Conservation (phyloP, 257 asterid genomes). For the Solanum clarkiae region DNA sequence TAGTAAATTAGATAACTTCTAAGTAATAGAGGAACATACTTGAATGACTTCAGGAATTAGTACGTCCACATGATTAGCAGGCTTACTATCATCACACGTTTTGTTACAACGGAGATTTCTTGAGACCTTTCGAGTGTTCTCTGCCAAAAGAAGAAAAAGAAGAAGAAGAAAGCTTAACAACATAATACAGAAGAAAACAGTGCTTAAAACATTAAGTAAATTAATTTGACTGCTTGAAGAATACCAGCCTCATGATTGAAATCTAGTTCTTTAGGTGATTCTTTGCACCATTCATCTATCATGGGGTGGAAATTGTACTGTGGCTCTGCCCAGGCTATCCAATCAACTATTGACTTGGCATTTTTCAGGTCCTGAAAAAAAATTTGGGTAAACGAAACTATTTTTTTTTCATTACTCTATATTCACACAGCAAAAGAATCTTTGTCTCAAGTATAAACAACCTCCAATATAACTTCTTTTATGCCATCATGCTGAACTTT, state of each 20-base stretch:
- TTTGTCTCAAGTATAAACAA: slow-evolving; percentile 5
- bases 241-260: slow-evolving; percentile 89
- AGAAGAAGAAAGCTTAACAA: slow-evolving; percentile 3
- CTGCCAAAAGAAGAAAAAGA: slow-evolving; percentile 36
- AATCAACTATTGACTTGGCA: slow-evolving; percentile 87
- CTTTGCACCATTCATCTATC: slow-evolving; percentile 99
- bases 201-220: not conserved
- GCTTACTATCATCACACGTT: slow-evolving; percentile 20
- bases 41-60: slow-evolving; percentile 83
- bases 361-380: slow-evolving; percentile 73
- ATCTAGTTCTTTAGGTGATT: slow-evolving; percentile 93
- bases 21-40: slow-evolving; percentile 30
- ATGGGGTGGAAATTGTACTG: slow-evolving; percentile 87
- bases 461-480: slow-evolving; percentile 83
- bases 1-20: not conserved
- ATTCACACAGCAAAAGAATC: not conserved
- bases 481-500: slow-evolving; percentile 95
- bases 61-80: slow-evolving; percentile 60
- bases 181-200: not conserved
- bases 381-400: not conserved
- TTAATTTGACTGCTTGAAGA: slow-evolving; percentile 8
- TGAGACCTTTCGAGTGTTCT: slow-evolving; percentile 69
- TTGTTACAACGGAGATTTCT: slow-evolving; percentile 61
- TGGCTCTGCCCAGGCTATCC: slow-evolving; percentile 99
- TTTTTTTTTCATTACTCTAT: not conserved